These are phyloP conservation scores for Phytophthora sp. DNA, from an alignment of 352 stramenopile species.

Conservation along the genomic window DNA sequence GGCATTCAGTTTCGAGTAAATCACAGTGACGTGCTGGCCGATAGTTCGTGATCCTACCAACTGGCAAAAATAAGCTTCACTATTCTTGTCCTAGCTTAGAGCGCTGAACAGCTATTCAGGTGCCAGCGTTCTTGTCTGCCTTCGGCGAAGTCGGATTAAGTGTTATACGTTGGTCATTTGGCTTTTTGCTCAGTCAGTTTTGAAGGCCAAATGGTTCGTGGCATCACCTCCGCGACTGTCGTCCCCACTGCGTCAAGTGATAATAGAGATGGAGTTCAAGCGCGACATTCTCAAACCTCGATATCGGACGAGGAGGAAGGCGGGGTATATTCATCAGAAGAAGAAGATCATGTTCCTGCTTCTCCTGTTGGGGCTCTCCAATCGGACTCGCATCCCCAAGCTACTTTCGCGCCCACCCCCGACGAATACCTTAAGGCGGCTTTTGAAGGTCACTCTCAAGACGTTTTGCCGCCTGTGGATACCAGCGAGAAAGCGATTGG, in stretches of 20 bases:
- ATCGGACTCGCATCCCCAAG: conserved; percentile 15
- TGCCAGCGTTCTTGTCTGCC: background rate
- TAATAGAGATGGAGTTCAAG: background rate
- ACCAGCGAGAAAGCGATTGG: no score
- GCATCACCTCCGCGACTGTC: conserved; percentile 11
- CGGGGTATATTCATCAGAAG: conserved; percentile 6
- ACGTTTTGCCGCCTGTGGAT: background rate
- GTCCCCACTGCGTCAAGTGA: conserved; percentile 27
- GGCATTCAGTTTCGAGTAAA: no score
- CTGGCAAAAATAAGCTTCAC: background rate
- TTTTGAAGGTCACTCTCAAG: background rate
- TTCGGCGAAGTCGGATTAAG: background rate
- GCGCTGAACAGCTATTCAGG: background rate
- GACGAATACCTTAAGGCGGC: background rate
- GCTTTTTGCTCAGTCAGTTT: no score
- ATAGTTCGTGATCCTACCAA: no score
- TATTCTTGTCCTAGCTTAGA: background rate
- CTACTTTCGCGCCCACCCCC: conserved; percentile 3
- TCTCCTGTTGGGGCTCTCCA: background rate
- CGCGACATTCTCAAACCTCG: background rate
- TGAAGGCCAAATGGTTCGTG: conserved; percentile 18
- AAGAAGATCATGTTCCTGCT: background rate
- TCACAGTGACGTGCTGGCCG: no score
- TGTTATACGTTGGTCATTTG: background rate
- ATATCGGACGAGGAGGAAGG: conserved; percentile 4